phyloP scores from a whole-genome alignment of 768 basidiomycete genomes.

The Lenzites betulinus region DNA sequence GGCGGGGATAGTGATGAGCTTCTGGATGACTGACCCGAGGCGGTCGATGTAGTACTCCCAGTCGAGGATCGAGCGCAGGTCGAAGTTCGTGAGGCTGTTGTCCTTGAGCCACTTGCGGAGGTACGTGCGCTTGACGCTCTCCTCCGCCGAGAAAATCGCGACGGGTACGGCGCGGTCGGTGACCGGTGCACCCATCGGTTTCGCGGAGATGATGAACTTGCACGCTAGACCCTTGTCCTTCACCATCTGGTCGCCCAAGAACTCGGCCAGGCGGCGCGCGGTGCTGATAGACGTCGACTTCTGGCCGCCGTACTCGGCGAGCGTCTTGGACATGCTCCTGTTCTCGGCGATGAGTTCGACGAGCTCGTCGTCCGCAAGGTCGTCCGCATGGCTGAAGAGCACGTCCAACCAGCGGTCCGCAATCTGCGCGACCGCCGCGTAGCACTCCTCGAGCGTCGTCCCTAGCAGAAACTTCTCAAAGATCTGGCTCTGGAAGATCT shows the following conservation, averaged over 20 bases:
- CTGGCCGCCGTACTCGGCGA: conserved; percentile 94
- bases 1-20: conserved; percentile 97
- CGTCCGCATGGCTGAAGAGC: conserved; percentile 84
- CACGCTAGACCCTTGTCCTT: conserved; percentile 99
- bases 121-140: conserved; percentile 84
- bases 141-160: conserved; percentile 97
- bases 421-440: conserved; percentile 88
- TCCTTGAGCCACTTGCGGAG: conserved; percentile 98
- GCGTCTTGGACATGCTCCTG: conserved; percentile 94
- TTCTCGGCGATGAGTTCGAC: conserved; percentile 99
- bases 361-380: conserved; percentile 85
- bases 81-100: conserved; percentile 81
- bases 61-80: conserved; percentile 91
- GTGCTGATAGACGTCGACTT: conserved; percentile 99
- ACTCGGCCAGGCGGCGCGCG: conserved; percentile 91
- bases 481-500: conserved; percentile 98
- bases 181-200: conserved; percentile 90
- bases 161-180: conserved; percentile 97
- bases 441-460: conserved; percentile 92
- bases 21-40: conserved; percentile 96
- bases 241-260: conserved; percentile 97
- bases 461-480: conserved; percentile 98
- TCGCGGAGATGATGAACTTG: conserved; percentile 97
- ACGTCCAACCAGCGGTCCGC: conserved; percentile 98
- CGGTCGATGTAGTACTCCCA: conserved; percentile 99